Evolutionary conservation across 2,329 filamentous ascomycete genomes (phyloP), one percentile per base, ranked within the genome.

Genomic region (Sordariomycetes sp.): DNA sequence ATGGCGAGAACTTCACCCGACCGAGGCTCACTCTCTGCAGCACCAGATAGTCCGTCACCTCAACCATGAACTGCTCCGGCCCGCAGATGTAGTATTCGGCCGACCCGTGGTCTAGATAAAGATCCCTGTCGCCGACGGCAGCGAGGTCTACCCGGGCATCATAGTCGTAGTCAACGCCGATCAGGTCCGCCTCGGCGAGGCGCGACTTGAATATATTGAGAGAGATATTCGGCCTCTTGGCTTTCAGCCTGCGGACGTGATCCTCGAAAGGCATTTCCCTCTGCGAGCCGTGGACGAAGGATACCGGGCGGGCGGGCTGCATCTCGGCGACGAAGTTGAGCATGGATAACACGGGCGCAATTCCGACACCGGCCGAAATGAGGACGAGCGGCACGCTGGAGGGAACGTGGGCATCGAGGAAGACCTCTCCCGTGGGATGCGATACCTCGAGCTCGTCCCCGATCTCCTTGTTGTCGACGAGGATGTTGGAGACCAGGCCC

Each of bases 401-500:
- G 35, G 61, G 64, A 43, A 66, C 64, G 54, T 72, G 20, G 62
- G 68, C 56, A 64, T 82, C 75, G 51, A 85, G 72, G 68, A 73
- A 81, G 69, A 86, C 84, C 64, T 85, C 81, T 50, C 83, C 83
- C 3, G 74, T 76, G 0, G 88, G 88, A 66, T 89, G 86, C 3
- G 85, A 85, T 12, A 90, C 72, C 61, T 86, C 75, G 11, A 91
- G 67, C 0, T 76, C 65, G 65, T 88, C 85, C 48, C 87, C 87
- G 50, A 79, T 77, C 1, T 77, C 71, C 67, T 83, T 79, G 20
- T 73, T 71, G 62, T 85, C 80, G 66, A 90, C 83, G 40, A 91
- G 74, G 48, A 87, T 72, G 66, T 89, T 90, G 55, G 86, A 89
- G 20, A 91, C 78, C 60, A 84, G 79, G 28, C 88, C 87, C 0